Conservation (phyloP, 345 rosid species). For the Arabis alpina region DNA sequence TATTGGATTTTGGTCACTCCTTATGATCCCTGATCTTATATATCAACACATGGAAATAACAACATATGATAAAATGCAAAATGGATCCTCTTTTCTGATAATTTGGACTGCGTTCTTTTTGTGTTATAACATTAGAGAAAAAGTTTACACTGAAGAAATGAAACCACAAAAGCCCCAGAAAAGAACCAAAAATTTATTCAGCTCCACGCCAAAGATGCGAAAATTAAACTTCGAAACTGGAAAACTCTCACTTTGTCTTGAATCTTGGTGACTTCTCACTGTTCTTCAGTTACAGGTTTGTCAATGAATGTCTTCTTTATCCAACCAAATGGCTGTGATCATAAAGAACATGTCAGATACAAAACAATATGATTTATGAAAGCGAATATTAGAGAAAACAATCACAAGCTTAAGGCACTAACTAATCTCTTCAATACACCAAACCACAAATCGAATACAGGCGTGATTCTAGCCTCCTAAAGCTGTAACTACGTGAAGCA, state of each 20-base stretch:
- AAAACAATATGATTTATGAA: not conserved
- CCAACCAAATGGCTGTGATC: constrained; percentile 86
- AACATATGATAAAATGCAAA: constrained; percentile 12
- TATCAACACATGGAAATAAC: constrained; percentile 12
- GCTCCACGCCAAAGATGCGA: constrained; percentile 20
- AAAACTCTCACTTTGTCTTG: constrained; percentile 27
- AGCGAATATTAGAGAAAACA: not conserved
- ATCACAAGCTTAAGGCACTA: not conserved
- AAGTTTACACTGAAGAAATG: constrained; percentile 34
- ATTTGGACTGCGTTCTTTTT: not conserved
- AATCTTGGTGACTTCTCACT: constrained; percentile 36
- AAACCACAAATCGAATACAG: constrained; percentile 15
- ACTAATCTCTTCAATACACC: constrained; percentile 8
- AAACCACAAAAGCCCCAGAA: constrained; percentile 33
- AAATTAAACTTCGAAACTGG: constrained; percentile 27
- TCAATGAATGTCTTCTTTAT: constrained; percentile 83
- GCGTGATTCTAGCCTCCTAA: not conserved
- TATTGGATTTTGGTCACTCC: too few species aligned
- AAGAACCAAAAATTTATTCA: constrained; percentile 44
- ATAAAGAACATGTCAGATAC: constrained; percentile 15
- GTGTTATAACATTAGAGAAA: constrained; percentile 30
- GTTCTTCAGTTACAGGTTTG: constrained; percentile 54
- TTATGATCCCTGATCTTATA: constrained; percentile 6
- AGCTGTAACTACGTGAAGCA: not conserved
- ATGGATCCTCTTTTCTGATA: constrained; percentile 33